Base-by-base conservation (phyloP, 352 stramenopile species). In the Blastocystis sp. region DNA sequence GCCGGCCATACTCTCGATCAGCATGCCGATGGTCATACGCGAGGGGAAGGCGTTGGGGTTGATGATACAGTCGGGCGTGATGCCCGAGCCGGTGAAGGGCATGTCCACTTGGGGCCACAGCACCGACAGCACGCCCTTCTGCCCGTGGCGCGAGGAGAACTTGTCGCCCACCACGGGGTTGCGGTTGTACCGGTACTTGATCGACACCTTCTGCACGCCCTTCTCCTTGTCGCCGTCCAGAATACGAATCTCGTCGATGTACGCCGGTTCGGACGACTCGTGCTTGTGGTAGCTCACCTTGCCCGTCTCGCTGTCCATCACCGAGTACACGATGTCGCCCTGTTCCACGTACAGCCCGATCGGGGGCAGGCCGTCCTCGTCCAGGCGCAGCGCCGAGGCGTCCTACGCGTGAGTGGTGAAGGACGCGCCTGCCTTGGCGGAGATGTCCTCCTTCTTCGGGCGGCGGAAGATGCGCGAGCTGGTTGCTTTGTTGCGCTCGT, bases 101-200 rank as follows among this genome's bases (percentile, higher is more conserved):
- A 99, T 99, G 90, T 99, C 96, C 10, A 93, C 93, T 90, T 99
- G 96, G 3, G 97, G 97, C 96, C 96, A 99, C 76, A 99, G 89
- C 89, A 99, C 98, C 93, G 95, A 98, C 89, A 98, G 93, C 24
- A 99, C 96, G 91, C 97, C 97, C 91, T 99, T 99, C 92, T 99
- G 97, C 76, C 97, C 97, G 92, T 99, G 97, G 84, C 97, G 95
- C 89, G 94, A 98, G 48, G 94, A 98, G 90, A 99, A 99, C 91
- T 99, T 99, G 92, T 99, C 97, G 87, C 97, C 97, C 87, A 99
- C 98, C 43, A 98, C 95, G 76, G 97, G 97, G 92, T 99, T 99
- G 89, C 97, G 94, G 89, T 95, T 96, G 91, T 98, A 99, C 52
- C 97, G 94, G 40, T 99, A 92, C 77, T 98, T 99, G 64, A 99